Conservation (phyloP, 768 basidiomycete species). For the Leucosporidium scottii region DNA sequence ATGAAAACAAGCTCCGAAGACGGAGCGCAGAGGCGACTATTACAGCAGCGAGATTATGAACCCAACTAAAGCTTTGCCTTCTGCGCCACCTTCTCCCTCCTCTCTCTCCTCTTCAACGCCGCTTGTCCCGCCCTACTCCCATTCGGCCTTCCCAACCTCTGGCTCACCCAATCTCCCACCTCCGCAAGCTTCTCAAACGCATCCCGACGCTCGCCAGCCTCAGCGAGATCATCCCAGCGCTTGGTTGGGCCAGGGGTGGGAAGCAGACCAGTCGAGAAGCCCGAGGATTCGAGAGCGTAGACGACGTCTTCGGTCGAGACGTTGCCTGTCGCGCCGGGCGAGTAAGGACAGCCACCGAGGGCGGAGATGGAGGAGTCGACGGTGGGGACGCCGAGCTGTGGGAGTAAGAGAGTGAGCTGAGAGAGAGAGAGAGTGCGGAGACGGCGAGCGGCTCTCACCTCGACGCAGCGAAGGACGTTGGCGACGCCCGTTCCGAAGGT, state of each 20-base stretch:
- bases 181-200: conserved; percentile 19
- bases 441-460: conserved; percentile 40
- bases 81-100: conserved; percentile 2
- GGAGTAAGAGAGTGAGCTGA: not conserved
- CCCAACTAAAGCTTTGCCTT: conserved; percentile 17
- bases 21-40: too few relatives aligned
- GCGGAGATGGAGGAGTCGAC: conserved; percentile 78
- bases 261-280: conserved; percentile 50
- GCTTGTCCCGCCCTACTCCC: conserved; percentile 27
- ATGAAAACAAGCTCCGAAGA: too few relatives aligned
- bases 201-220: not conserved
- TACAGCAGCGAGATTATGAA: too few relatives aligned
- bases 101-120: conserved; percentile 6
- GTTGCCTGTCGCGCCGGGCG: conserved; percentile 91
- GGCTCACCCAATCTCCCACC: conserved; percentile 24
- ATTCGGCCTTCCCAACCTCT: conserved; percentile 22
- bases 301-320: conserved; percentile 78
- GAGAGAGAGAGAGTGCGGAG: not conserved
- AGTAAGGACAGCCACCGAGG: conserved; percentile 91
- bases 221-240: not conserved
- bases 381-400: conserved; percentile 58
- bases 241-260: not conserved
- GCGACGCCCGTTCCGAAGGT: conserved; percentile 69
- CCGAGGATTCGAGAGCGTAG: conserved; percentile 66
- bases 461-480: conserved; percentile 35